Evolutionary conservation across 2,329 filamentous ascomycete genomes (phyloP).

Genomic region (Scytalidium sp.): DNA sequence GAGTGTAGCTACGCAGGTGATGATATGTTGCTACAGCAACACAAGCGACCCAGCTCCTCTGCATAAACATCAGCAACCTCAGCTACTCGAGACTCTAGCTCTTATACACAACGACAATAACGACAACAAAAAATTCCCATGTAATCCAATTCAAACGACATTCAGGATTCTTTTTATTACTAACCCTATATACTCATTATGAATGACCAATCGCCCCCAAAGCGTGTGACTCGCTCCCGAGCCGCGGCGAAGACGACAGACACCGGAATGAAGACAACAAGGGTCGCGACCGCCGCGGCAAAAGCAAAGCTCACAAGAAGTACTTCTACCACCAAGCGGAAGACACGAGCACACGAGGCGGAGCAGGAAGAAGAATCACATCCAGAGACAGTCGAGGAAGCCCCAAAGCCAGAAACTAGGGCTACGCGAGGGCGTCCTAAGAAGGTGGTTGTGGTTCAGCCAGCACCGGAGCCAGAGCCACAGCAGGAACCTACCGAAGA

Average conservation of each 20-base stretch:
- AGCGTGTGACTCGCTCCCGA: slow-evolving; percentile 54
- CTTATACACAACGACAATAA: too few species aligned
- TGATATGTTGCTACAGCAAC: too few species aligned
- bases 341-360: slow-evolving; percentile 51
- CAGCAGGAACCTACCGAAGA: slow-evolving; percentile 17
- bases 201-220: slow-evolving; percentile 54
- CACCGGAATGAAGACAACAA: slow-evolving; percentile 38
- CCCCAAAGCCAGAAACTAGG: slow-evolving; percentile 32
- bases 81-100: too few species aligned
- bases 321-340: slow-evolving; percentile 43
- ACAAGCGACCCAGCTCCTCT: too few species aligned
- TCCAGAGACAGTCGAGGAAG: slow-evolving; percentile 38
- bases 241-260: slow-evolving; percentile 39
- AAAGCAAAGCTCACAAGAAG: slow-evolving; percentile 33
- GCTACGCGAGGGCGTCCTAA: not conserved
- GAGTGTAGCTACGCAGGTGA: too few species aligned
- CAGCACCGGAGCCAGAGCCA: slow-evolving; percentile 22
- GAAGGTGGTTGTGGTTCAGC: slow-evolving; percentile 32
- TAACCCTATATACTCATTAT: slow-evolving; percentile 32
- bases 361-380: slow-evolving; percentile 46
- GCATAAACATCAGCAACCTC: too few species aligned
- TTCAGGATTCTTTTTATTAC: slow-evolving; percentile 4
- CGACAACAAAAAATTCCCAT: not conserved
- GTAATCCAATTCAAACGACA: not conserved
- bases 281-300: slow-evolving; percentile 45